phyloP scores from a whole-genome alignment of 108 stramenopile genomes.

The Chaetoceros muelleri region DNA sequence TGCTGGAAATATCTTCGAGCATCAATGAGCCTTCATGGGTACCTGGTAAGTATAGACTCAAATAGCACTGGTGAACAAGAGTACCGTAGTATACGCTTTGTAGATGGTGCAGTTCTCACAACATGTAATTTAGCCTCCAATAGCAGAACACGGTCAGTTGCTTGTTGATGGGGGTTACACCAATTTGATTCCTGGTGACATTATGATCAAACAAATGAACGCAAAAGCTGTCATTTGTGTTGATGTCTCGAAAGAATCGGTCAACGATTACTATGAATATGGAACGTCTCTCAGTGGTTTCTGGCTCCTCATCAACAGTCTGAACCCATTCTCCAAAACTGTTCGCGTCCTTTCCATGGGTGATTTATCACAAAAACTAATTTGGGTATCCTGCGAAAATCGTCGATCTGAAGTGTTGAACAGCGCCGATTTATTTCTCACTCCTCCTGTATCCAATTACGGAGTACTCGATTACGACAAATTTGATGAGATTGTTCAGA shows the following conservation, averaged over 20 bases:
- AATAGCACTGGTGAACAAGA: no score
- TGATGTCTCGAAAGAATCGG: slow-evolving; percentile 25
- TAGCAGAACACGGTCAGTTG: slow-evolving; percentile 30
- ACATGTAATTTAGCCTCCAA: no score
- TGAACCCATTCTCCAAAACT: slow-evolving; percentile 45
- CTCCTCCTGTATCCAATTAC: slow-evolving; percentile 29
- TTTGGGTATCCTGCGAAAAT: slow-evolving; percentile 41
- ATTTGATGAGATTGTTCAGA: slow-evolving; percentile 38
- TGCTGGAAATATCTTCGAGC: slow-evolving; percentile 48
- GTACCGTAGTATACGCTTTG: no score
- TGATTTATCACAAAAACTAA: slow-evolving; percentile 28
- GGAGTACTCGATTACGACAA: slow-evolving; percentile 41
- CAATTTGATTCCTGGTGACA: slow-evolving; percentile 45
- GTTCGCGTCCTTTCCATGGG: slow-evolving; percentile 42
- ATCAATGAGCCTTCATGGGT: slow-evolving; percentile 45
- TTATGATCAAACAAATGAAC: slow-evolving; percentile 30
- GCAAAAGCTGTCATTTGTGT: slow-evolving; percentile 44
- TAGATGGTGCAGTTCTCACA: no score
- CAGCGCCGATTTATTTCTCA: slow-evolving; percentile 24
- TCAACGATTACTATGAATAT: slow-evolving; percentile 35
- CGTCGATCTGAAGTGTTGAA: slow-evolving; percentile 15
- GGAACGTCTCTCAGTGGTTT: slow-evolving; percentile 34
- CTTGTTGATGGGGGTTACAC: slow-evolving; percentile 59
- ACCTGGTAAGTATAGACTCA: no score
- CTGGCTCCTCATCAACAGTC: slow-evolving; percentile 36